A percentile compares a stretch with the other conserved stretches of the same genome.
These are phyloP conservation scores for Trametes polyzona DNA, from an alignment of 1,284 basidiomycete species.

Conservation along the genomic window DNA sequence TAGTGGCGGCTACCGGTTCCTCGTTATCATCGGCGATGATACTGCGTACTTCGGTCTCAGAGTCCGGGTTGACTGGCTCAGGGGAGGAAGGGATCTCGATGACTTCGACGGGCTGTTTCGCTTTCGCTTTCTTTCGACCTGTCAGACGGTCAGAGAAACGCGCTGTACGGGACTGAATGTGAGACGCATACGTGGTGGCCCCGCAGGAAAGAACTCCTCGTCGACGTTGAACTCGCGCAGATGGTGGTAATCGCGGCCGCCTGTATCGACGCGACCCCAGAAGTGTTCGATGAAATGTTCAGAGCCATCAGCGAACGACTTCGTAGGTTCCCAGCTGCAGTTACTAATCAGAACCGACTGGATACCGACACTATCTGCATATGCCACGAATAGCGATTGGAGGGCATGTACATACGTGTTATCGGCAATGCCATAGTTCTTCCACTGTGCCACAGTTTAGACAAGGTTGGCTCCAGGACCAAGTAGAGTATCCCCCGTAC, in stretches of 20 bases:
- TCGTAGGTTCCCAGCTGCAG: slow-evolving; percentile 68
- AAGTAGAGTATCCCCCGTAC: slow-evolving; percentile 14
- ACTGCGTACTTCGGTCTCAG: slow-evolving; percentile 28
- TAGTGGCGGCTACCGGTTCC: neutral
- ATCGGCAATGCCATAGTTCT: slow-evolving; percentile 59
- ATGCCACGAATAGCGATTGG: neutral
- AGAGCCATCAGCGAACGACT: slow-evolving; percentile 59
- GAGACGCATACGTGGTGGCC: slow-evolving; percentile 55
- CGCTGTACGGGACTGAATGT: neutral
- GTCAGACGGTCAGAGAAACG: neutral
- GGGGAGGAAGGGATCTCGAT: neutral
- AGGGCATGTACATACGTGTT: slow-evolving; percentile 61
- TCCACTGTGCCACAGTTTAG: slow-evolving; percentile 55
- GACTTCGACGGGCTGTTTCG: neutral
- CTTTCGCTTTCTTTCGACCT: slow-evolving; percentile 18
- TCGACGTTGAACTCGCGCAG: slow-evolving; percentile 53
- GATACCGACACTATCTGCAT: neutral
- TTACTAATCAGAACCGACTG: neutral
- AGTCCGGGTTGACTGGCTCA: slow-evolving; percentile 15
- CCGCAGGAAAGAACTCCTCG: slow-evolving; percentile 57
- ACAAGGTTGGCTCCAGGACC: neutral
- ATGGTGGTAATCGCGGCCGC: slow-evolving; percentile 54
- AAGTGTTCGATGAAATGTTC: slow-evolving; percentile 61
- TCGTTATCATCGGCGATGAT: slow-evolving; percentile 24
- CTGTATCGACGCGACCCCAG: slow-evolving; percentile 57